Conservation (phyloP, 371 early-diverging fungal species). For the Coemansia sp. region DNA sequence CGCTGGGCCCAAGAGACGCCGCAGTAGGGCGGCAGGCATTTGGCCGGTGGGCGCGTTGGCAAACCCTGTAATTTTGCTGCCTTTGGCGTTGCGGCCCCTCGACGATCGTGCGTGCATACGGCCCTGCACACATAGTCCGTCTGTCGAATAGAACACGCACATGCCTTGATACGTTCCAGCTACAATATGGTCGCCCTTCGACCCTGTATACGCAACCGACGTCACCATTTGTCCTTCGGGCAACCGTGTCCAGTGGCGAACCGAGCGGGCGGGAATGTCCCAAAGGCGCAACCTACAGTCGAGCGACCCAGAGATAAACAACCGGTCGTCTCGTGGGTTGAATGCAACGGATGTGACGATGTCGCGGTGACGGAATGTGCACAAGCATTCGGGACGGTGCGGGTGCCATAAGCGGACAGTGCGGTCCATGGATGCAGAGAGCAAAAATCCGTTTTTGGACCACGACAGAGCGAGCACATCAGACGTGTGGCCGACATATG, state of each 20-base stretch:
- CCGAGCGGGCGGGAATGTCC: constrained; percentile 76
- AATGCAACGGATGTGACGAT: constrained; percentile 78
- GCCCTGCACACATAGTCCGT: constrained; percentile 75
- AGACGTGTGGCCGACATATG: constrained; percentile 67
- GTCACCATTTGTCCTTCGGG: constrained; percentile 68
- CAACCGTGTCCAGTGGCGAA: constrained; percentile 72
- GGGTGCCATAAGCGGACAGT: constrained; percentile 88
- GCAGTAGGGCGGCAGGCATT: constrained; percentile 12
- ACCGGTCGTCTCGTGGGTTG: constrained; percentile 81
- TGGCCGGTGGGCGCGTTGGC: constrained; percentile 55
- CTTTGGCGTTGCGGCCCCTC: constrained; percentile 56
- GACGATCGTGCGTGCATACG: constrained; percentile 69
- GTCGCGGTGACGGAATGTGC: constrained; percentile 74
- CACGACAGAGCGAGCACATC: constrained; percentile 80
- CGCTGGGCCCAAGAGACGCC: constrained; percentile 11
- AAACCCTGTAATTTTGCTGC: constrained; percentile 75
- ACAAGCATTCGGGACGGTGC: constrained; percentile 66
- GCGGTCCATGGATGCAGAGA: constrained; percentile 81
- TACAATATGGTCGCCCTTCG: constrained; percentile 66
- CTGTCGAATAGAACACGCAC: constrained; percentile 74
- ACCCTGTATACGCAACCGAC: constrained; percentile 69
- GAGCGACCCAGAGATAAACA: constrained; percentile 76
- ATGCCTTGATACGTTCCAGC: constrained; percentile 80
- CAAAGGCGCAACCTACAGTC: constrained; percentile 79
- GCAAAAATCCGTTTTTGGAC: constrained; percentile 79